Percentiles rank a stretch among this genome's conserved stretches.
Conservation (phyloP, 345 rosid species). For the Dipteronia sinensis region DNA sequence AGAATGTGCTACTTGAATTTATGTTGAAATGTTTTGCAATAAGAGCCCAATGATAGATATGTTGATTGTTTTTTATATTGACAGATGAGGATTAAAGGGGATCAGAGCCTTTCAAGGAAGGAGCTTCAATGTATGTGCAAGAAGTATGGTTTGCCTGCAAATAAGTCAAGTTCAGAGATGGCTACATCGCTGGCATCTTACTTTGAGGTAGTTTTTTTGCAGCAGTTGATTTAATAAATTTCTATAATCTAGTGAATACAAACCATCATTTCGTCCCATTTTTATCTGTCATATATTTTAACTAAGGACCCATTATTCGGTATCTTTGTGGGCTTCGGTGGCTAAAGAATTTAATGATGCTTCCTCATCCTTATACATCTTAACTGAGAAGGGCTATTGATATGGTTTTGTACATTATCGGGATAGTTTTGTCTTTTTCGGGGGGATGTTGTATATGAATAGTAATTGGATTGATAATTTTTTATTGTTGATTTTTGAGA, state of each 20-base stretch:
- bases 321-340: background rate
- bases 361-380: background rate
- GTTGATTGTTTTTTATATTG: constrained; percentile 12
- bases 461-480: background rate
- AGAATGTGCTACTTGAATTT: background rate
- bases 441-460: background rate
- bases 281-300: background rate
- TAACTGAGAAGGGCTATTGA: background rate
- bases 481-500: background rate
- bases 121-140: constrained; percentile 79
- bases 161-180: constrained; percentile 66
- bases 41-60: constrained; percentile 1
- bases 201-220: constrained; percentile 40
- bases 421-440: background rate
- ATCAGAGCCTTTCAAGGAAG: constrained; percentile 56
- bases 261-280: background rate
- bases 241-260: background rate
- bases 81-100: constrained; percentile 54
- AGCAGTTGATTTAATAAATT: background rate
- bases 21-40: background rate
- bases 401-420: background rate
- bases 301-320: background rate
- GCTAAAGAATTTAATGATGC: background rate
- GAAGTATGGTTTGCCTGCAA: constrained; percentile 68
- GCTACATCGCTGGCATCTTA: constrained; percentile 53